Evolutionary conservation across 176 grass and related monocot species (phyloP).

Genomic region (Eleusine coracana): DNA sequence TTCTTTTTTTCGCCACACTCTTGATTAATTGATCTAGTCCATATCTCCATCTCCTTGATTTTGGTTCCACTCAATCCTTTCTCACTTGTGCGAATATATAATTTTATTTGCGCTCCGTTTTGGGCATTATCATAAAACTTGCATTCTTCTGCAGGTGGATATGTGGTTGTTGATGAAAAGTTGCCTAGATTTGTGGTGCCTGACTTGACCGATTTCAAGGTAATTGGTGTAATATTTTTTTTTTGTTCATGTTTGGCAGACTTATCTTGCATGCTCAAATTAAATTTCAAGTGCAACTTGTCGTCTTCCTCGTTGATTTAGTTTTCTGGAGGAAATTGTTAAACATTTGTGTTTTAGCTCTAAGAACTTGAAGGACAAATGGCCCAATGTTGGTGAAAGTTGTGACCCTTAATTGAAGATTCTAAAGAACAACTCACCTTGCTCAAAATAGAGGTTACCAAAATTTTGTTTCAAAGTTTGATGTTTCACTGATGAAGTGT

Average conservation of each 20-base stretch:
- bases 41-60: not conserved
- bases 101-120: not conserved
- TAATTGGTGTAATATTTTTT: slow-evolving; percentile 18
- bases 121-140: slow-evolving; percentile 15
- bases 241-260: not conserved
- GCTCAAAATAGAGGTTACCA: not conserved
- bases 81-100: not conserved
- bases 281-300: slow-evolving; percentile 12
- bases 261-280: not conserved
- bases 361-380: not conserved
- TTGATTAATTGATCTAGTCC: slow-evolving; percentile 14
- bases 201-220: slow-evolving; percentile 91
- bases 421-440: not conserved
- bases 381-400: not conserved
- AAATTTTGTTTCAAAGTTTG: not conserved
- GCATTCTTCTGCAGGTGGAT: slow-evolving; percentile 67
- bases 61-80: not conserved
- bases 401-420: not conserved
- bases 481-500: not conserved
- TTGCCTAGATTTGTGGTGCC: slow-evolving; percentile 85
- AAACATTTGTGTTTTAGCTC: not conserved
- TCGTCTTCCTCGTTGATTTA: not conserved
- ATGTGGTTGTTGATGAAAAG: slow-evolving; percentile 92
- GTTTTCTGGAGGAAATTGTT: not conserved
- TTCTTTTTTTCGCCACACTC: not conserved